A percentile compares a stretch with the other conserved stretches of the same genome.
Conservation (phyloP, 2,329 filamentous ascomycete genomes). For the Colletotrichum scovillei region DNA sequence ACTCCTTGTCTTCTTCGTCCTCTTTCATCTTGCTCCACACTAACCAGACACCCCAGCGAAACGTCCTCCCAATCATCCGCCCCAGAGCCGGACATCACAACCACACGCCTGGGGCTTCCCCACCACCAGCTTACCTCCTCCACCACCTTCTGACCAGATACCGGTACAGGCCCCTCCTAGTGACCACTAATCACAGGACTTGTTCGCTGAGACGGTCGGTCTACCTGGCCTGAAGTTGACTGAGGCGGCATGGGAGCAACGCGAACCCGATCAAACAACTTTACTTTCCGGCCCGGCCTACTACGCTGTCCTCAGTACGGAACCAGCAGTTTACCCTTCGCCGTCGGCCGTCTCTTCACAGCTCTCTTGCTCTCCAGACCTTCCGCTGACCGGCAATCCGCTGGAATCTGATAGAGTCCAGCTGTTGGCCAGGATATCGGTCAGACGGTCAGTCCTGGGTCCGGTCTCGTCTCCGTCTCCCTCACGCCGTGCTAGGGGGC, state of each 20-base stretch:
- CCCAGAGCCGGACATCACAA: constrained; percentile 11
- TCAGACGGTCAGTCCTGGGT: background rate
- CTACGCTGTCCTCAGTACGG: background rate
- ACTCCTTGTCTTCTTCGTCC: background rate
- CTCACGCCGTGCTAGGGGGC: constrained; percentile 23
- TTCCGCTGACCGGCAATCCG: background rate
- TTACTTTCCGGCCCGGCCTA: background rate
- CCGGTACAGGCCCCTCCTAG: constrained; percentile 32
- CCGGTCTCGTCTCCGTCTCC: constrained; percentile 18
- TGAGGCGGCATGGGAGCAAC: constrained; percentile 16
- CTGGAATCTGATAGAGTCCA: background rate
- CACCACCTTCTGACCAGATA: constrained; percentile 21
- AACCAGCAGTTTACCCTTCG: background rate
- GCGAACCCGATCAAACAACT: constrained; percentile 11
- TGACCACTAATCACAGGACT: constrained; percentile 33
- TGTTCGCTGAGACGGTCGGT: constrained; percentile 15
- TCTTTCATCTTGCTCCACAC: background rate
- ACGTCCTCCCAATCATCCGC: constrained; percentile 19
- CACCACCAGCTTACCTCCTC: constrained; percentile 6
- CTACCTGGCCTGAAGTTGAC: constrained; percentile 22
- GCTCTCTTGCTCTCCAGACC: background rate
- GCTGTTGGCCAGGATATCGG: constrained; percentile 5
- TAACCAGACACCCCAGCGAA: background rate
- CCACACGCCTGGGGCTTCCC: constrained; percentile 5
- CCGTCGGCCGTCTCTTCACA: background rate